phyloP scores from a whole-genome alignment of 148 eudicot species.

The Amaranthus palmeri region DNA sequence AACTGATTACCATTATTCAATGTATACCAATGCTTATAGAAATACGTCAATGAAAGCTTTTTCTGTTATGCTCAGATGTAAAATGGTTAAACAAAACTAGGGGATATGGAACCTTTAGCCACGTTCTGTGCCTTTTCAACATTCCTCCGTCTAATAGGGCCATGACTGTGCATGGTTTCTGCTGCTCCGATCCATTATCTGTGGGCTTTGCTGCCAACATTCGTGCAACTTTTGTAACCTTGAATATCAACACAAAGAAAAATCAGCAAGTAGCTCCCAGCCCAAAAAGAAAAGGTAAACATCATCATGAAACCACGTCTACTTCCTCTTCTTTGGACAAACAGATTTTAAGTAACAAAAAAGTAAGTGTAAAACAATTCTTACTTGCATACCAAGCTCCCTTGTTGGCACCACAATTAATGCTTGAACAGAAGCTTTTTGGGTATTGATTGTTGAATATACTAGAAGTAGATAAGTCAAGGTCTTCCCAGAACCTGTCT shows the following conservation, averaged over 20 bases:
- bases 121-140: conserved; percentile 77
- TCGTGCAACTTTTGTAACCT: conserved; percentile 96
- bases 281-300: background rate
- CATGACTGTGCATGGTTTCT: conserved; percentile 72
- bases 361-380: conserved; percentile 2
- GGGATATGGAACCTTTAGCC: conserved; percentile 69
- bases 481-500: conserved; percentile 99
- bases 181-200: conserved; percentile 38
- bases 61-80: background rate
- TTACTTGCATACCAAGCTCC: conserved; percentile 97
- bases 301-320: background rate
- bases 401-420: conserved; percentile 86
- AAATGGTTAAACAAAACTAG: background rate
- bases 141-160: conserved; percentile 96
- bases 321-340: background rate
- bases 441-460: conserved; percentile 57
- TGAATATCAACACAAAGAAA: conserved; percentile 17
- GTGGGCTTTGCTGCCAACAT: conserved; percentile 56
- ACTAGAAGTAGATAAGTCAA: conserved; percentile 77
- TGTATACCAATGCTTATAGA: background rate
- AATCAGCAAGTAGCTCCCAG: conserved; percentile 15
- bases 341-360: background rate
- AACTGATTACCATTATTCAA: background rate
- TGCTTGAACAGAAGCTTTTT: conserved; percentile 83
- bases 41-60: background rate